phyloP scores from a whole-genome alignment of 1,284 basidiomycete species.

The Malassezia sympodialis region DNA sequence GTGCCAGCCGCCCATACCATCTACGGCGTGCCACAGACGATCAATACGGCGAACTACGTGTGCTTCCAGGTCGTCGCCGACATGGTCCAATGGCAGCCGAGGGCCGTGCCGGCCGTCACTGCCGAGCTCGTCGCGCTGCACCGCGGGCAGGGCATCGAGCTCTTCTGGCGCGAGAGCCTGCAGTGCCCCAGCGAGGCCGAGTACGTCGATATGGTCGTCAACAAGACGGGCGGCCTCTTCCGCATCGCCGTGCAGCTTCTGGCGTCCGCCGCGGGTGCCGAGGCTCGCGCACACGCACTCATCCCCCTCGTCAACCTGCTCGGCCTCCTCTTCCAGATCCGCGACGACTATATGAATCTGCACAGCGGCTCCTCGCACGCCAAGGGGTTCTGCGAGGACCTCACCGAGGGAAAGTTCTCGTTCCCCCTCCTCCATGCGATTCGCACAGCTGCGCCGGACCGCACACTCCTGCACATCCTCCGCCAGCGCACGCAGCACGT shows the following conservation, averaged over 20 bases:
- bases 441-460: slow-evolving; percentile 47
- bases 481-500: slow-evolving; percentile 35
- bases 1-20: slow-evolving; percentile 85
- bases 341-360: slow-evolving; percentile 95
- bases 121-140: slow-evolving; percentile 76
- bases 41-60: slow-evolving; percentile 94
- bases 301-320: slow-evolving; percentile 85
- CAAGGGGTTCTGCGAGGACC: slow-evolving; percentile 88
- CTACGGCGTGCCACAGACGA: slow-evolving; percentile 89
- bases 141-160: slow-evolving; percentile 86
- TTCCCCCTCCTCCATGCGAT: slow-evolving; percentile 87
- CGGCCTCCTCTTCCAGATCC: slow-evolving; percentile 87
- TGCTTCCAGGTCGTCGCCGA: slow-evolving; percentile 60
- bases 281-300: slow-evolving; percentile 7
- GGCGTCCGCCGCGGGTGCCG: slow-evolving; percentile 52
- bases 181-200: slow-evolving; percentile 89
- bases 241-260: slow-evolving; percentile 87
- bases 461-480: slow-evolving; percentile 39
- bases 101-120: slow-evolving; percentile 50
- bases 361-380: slow-evolving; percentile 76
- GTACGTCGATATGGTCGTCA: slow-evolving; percentile 90
- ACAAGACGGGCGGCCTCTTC: slow-evolving; percentile 95
- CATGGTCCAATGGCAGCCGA: slow-evolving; percentile 62
- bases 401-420: slow-evolving; percentile 91
- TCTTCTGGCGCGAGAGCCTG: slow-evolving; percentile 85